A percentile compares a stretch with the other conserved stretches of the same genome.
Conservation (phyloP, 140 eudicot genomes). For the Anethum foeniculum region DNA sequence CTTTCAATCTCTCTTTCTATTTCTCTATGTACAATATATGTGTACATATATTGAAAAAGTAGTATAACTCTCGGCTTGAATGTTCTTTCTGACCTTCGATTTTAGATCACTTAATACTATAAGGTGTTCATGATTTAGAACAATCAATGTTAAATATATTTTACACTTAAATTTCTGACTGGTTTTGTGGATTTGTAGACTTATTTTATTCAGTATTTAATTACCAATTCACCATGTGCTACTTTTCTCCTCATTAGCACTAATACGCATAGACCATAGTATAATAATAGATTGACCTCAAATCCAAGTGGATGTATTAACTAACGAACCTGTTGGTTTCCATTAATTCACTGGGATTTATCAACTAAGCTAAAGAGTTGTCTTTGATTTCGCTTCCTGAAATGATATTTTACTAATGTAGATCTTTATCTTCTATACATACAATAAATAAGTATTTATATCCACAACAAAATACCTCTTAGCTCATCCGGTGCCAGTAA, state of each 20-base stretch:
- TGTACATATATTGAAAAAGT: too few relatives aligned
- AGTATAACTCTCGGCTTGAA: too few relatives aligned
- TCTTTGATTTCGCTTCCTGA: conserved; percentile 74
- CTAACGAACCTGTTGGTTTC: conserved; percentile 63
- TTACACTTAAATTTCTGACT: too few relatives aligned
- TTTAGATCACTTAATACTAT: too few relatives aligned
- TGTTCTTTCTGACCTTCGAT: too few relatives aligned
- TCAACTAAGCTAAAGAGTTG: conserved; percentile 32
- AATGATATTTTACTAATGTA: conserved; percentile 9
- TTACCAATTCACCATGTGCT: not conserved
- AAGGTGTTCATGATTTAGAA: too few relatives aligned
- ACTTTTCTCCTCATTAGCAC: not conserved
- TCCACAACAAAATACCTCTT: conserved; percentile 45
- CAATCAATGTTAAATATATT: too few relatives aligned
- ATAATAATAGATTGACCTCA: not conserved
- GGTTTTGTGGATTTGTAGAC: not conserved
- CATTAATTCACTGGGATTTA: conserved; percentile 32
- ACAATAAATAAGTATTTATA: not conserved
- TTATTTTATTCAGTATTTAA: not conserved
- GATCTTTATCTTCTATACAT: conserved; percentile 8
- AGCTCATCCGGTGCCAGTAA: conserved; percentile 92
- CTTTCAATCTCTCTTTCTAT: too few relatives aligned
- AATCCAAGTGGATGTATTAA: not conserved
- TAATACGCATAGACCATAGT: not conserved
- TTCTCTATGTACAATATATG: too few relatives aligned